phyloP scores from a whole-genome alignment of 345 rosid genomes.

The Salix dunnii region DNA sequence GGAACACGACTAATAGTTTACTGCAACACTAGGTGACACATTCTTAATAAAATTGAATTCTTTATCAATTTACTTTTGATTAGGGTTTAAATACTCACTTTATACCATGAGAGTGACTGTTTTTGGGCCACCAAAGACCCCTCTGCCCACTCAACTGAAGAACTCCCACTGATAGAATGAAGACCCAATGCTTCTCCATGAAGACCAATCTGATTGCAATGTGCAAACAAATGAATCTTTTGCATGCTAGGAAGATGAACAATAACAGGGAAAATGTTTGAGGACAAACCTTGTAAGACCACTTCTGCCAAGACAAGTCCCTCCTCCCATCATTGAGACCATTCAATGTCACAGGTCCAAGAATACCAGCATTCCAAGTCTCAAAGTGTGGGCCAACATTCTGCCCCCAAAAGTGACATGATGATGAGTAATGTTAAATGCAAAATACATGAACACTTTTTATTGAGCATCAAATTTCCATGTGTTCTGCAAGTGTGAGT shows the following conservation, averaged over 20 bases:
- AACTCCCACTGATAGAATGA: conserved; percentile 80
- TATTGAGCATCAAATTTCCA: not conserved
- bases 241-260: not conserved
- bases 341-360: conserved; percentile 77
- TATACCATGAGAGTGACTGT: conserved; percentile 95
- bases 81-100: conserved; percentile 42
- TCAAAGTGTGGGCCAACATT: conserved; percentile 98
- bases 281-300: conserved; percentile 83
- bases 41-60: not conserved
- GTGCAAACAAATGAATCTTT: conserved; percentile 3
- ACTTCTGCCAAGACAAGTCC: conserved; percentile 95
- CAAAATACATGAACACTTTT: not conserved
- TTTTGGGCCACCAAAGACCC: conserved; percentile 70
- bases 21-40: not conserved
- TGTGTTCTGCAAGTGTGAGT: conserved; percentile 5
- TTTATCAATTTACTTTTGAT: not conserved
- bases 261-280: not conserved
- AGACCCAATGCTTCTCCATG: conserved; percentile 85
- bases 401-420: conserved; percentile 38
- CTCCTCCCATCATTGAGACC: conserved; percentile 78
- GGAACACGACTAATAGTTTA: not conserved
- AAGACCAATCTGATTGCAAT: conserved; percentile 69
- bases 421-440: not conserved
- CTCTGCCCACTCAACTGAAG: conserved; percentile 86
- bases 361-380: conserved; percentile 95